phyloP scores from a whole-genome alignment of 2,329 filamentous ascomycete species.

The Aspergillus sp. region DNA sequence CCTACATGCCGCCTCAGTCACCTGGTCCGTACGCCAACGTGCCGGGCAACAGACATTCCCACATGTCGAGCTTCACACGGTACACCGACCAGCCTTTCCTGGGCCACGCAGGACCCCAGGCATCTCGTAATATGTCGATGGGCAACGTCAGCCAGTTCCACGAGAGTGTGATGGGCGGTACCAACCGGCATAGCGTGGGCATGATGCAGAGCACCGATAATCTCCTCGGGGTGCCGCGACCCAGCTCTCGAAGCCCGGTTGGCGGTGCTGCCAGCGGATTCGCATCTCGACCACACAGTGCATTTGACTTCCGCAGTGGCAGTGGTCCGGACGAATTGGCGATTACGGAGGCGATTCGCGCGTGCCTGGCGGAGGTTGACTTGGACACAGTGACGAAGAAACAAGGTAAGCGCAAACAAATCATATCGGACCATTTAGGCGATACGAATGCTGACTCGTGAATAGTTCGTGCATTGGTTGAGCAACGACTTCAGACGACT shows the following conservation, averaged over 20 bases:
- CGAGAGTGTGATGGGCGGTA: slow-evolving; percentile 28
- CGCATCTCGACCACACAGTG: slow-evolving; percentile 51
- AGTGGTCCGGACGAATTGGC: slow-evolving; percentile 71
- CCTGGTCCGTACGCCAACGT: slow-evolving; percentile 65
- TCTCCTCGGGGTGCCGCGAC: slow-evolving; percentile 36
- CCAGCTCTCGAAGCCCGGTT: slow-evolving; percentile 48
- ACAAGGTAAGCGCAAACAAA: slow-evolving; percentile 56
- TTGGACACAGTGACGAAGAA: slow-evolving; percentile 98
- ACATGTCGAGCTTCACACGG: slow-evolving; percentile 64
- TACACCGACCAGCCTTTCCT: slow-evolving; percentile 60
- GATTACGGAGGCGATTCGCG: slow-evolving; percentile 81
- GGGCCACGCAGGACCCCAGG: slow-evolving; percentile 29
- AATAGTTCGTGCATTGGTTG: slow-evolving; percentile 74
- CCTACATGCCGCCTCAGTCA: slow-evolving; percentile 80
- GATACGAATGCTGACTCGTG: neutral
- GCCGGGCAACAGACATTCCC: slow-evolving; percentile 60
- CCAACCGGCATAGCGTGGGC: slow-evolving; percentile 42
- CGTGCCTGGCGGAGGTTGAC: slow-evolving; percentile 82
- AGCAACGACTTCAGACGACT: slow-evolving; percentile 89
- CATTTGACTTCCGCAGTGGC: slow-evolving; percentile 56
- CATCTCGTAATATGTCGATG: slow-evolving; percentile 59
- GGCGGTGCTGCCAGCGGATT: slow-evolving; percentile 31
- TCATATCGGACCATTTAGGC: neutral
- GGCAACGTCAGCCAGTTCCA: slow-evolving; percentile 51
- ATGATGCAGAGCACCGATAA: slow-evolving; percentile 46